Percentiles rank a stretch among this genome's conserved stretches.
Conservation (phyloP, 2,329 filamentous ascomycete species). For the Talaromyces pinophilus region DNA sequence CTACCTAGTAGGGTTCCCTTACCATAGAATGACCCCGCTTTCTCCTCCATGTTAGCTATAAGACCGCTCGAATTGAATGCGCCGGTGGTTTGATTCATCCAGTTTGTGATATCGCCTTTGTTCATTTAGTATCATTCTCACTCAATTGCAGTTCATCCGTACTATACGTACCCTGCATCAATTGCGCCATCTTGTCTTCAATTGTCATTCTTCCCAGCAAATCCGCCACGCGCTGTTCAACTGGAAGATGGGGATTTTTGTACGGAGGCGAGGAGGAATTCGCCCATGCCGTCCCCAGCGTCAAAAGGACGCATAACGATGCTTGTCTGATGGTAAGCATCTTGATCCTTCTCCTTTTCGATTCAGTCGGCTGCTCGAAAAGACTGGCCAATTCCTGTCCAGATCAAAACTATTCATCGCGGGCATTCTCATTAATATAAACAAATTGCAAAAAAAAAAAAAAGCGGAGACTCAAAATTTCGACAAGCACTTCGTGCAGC, state of each 20-base stretch:
- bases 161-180: conserved; percentile 55
- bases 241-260: conserved; percentile 62
- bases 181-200: conserved; percentile 70
- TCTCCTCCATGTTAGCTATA: conserved; percentile 64
- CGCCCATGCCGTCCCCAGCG: conserved; percentile 14
- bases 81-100: conserved; percentile 68
- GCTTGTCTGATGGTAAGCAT: not conserved
- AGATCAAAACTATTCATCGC: not conserved
- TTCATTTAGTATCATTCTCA: not conserved
- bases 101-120: conserved; percentile 67
- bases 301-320: conserved; percentile 7
- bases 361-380: not conserved
- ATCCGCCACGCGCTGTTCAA: conserved; percentile 67
- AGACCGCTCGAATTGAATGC: conserved; percentile 68
- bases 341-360: not conserved
- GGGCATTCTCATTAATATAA: conserved; percentile 8
- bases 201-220: conserved; percentile 72
- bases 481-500: not conserved
- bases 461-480: conserved; percentile 1
- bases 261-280: conserved; percentile 46
- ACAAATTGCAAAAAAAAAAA: conserved; percentile 1
- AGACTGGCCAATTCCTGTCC: not conserved
- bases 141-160: not conserved
- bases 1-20: conserved; percentile 14
- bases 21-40: conserved; percentile 68